phyloP scores from a whole-genome alignment of 2,329 filamentous ascomycete species.

The Thyridium curvatum region DNA sequence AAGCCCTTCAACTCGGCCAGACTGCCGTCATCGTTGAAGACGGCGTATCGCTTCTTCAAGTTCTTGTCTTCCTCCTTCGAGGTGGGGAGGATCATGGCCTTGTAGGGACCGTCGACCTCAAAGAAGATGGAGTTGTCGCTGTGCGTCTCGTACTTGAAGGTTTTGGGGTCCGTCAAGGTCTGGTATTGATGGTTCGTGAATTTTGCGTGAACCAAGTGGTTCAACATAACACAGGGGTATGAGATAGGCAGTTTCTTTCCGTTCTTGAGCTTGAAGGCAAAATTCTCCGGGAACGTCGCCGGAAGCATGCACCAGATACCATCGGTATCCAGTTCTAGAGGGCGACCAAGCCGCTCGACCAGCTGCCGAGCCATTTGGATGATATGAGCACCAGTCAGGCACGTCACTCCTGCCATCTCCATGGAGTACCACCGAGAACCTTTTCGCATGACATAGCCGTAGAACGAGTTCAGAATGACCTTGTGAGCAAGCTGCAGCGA shows the following conservation, averaged over 20 bases:
- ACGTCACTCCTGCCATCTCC: constrained; percentile 99
- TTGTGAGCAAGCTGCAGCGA: constrained; percentile 96
- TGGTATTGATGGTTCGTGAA: constrained; percentile 99
- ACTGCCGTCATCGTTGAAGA: constrained; percentile 97
- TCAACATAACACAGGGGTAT: constrained; percentile 98
- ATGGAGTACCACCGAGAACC: constrained; percentile 98
- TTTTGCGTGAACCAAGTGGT: constrained; percentile 87
- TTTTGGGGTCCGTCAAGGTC: constrained; percentile 70
- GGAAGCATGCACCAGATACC: constrained; percentile 99
- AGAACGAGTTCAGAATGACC: constrained; percentile 98
- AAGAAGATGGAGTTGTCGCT: constrained; percentile 99
- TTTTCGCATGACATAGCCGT: constrained; percentile 99
- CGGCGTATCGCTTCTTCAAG: constrained; percentile 96
- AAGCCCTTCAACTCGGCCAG: constrained; percentile 95
- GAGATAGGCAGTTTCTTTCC: constrained; percentile 96
- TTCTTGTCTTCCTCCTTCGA: constrained; percentile 99
- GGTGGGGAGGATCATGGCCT: constrained; percentile 92
- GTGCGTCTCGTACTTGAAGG: constrained; percentile 89
- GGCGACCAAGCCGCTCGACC: constrained; percentile 87
- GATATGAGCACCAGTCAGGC: constrained; percentile 90
- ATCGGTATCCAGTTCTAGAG: constrained; percentile 92
- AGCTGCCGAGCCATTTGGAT: constrained; percentile 94
- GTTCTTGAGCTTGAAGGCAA: constrained; percentile 86
- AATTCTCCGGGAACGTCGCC: constrained; percentile 93
- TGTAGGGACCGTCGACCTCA: constrained; percentile 96